These are phyloP conservation scores for Cryptococcus jaspeensis DNA, from an alignment of 1,284 basidiomycete species.

Conservation along the genomic window DNA sequence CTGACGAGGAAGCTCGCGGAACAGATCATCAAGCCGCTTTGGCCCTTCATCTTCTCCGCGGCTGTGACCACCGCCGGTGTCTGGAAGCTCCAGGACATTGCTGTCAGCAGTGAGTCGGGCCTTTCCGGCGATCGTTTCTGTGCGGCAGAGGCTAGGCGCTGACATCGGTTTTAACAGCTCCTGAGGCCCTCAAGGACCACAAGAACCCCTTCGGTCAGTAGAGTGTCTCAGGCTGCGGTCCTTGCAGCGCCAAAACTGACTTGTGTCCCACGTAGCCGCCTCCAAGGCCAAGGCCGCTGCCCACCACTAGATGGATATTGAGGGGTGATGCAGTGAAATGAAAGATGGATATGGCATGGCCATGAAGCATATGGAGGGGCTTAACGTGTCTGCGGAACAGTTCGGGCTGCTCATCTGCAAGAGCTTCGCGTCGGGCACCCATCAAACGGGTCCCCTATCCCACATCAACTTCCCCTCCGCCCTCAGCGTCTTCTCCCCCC, in stretches of 20 bases:
- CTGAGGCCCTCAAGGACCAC: slow-evolving; percentile 37
- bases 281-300: slow-evolving; percentile 19
- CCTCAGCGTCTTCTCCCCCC: no score
- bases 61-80: slow-evolving; percentile 54
- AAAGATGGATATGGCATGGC: not conserved
- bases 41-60: slow-evolving; percentile 42
- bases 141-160: not conserved
- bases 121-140: not conserved
- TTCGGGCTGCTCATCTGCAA: no score
- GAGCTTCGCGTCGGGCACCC: no score
- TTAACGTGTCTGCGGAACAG: no score
- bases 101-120: slow-evolving; percentile 14
- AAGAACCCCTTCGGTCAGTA: slow-evolving; percentile 36
- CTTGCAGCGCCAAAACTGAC: not conserved
- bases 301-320: slow-evolving; percentile 12
- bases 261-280: slow-evolving; percentile 12
- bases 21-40: slow-evolving; percentile 21
- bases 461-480: no score
- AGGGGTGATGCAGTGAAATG: slow-evolving; percentile 12
- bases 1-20: not conserved
- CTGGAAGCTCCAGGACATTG: slow-evolving; percentile 27
- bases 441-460: no score
- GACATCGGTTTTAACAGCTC: slow-evolving; percentile 16
- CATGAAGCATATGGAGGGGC: no score
- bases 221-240: no score